Evolutionary conservation across 768 basidiomycete species (phyloP).

Genomic region (Macrocybe gigantea): DNA sequence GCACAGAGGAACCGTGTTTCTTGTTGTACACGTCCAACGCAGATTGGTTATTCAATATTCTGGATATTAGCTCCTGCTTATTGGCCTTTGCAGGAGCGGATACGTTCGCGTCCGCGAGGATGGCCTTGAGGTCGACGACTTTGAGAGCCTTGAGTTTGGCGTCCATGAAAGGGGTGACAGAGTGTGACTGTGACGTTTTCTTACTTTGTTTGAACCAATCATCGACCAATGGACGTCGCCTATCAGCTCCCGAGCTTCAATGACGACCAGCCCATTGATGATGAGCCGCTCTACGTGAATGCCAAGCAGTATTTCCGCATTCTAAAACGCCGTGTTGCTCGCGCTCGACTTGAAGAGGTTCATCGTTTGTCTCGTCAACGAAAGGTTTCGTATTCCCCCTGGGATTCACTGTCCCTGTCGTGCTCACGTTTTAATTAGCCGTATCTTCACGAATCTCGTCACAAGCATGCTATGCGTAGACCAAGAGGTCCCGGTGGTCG

Average conservation of each 20-base stretch:
- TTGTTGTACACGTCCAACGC: conserved; percentile 47
- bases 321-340: conserved; percentile 87
- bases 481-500: conserved; percentile 96
- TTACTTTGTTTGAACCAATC: conserved; percentile 32
- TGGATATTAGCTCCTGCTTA: conserved; percentile 63
- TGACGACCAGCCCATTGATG: conserved; percentile 55
- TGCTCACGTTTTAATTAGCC: conserved; percentile 47
- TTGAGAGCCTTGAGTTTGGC: conserved; percentile 54
- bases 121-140: conserved; percentile 62
- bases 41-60: conserved; percentile 44
- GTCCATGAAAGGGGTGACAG: conserved; percentile 23
- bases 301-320: conserved; percentile 99
- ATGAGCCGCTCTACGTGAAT: conserved; percentile 98
- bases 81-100: conserved; percentile 49
- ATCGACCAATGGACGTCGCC: conserved; percentile 38
- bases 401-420: neutral
- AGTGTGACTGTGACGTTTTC: conserved; percentile 9
- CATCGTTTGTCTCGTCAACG: conserved; percentile 89
- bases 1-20: conserved; percentile 19
- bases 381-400: conserved; percentile 51
- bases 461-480: conserved; percentile 96
- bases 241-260: conserved; percentile 13
- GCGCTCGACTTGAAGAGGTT: conserved; percentile 89
- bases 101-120: conserved; percentile 48
- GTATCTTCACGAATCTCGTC: conserved; percentile 96